Percentiles rank a stretch among this genome's conserved stretches.
These are phyloP conservation scores for Acanthamoeba quina DNA, from an alignment of 208 protist species.

Conservation along the genomic window DNA sequence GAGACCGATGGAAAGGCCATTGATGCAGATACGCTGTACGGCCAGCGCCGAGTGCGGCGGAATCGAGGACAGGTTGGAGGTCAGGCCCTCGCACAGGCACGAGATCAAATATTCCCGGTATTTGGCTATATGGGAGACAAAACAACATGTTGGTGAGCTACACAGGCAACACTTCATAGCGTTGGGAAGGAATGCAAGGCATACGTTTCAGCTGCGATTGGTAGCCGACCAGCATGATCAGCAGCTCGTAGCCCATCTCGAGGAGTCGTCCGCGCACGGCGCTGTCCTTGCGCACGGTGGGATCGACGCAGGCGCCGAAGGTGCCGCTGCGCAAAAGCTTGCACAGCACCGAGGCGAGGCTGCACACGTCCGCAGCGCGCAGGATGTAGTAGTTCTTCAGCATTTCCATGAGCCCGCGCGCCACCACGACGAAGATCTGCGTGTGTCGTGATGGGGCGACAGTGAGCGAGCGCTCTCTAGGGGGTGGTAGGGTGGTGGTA, in stretches of 20 bases:
- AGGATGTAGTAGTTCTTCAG: slow-evolving; percentile 61
- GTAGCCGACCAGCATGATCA: slow-evolving; percentile 38
- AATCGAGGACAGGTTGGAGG: background rate
- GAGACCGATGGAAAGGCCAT: background rate
- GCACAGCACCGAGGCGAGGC: slow-evolving; percentile 43
- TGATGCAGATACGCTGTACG: slow-evolving; percentile 33
- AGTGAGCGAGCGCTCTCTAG: background rate
- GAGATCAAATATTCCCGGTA: slow-evolving; percentile 16
- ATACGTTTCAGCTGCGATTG: slow-evolving; percentile 46
- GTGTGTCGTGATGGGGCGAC: background rate
- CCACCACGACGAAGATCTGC: slow-evolving; percentile 44
- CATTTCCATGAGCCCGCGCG: slow-evolving; percentile 53
- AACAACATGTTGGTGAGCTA: background rate
- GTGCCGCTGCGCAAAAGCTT: slow-evolving; percentile 49
- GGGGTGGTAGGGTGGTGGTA: background rate
- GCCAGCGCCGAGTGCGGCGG: background rate
- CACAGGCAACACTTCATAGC: background rate
- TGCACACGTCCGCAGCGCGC: slow-evolving; percentile 5
- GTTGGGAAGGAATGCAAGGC: background rate
- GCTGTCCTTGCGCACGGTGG: slow-evolving; percentile 2
- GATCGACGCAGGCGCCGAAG: slow-evolving; percentile 45
- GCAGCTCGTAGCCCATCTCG: slow-evolving; percentile 43
- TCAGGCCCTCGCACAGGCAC: slow-evolving; percentile 23
- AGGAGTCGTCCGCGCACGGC: slow-evolving; percentile 13
- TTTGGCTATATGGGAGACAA: background rate